Percentiles rank a stretch among this genome's conserved stretches.
phyloP scores from a whole-genome alignment of 371 early-diverging fungal genomes.

The Apophysomyces trapeziformis region DNA sequence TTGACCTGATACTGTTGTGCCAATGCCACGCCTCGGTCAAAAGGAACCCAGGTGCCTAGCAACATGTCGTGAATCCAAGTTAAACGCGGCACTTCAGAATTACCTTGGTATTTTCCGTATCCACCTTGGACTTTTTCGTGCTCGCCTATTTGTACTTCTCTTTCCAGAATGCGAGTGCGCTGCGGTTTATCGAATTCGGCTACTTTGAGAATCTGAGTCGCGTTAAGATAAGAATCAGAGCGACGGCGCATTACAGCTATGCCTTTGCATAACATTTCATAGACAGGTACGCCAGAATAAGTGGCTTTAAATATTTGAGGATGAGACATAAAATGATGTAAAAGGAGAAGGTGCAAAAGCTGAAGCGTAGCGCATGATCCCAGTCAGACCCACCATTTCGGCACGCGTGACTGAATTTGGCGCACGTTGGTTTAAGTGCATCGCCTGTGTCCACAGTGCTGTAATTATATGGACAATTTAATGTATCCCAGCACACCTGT shows the following conservation, averaged over 20 bases:
- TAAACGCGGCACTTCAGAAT: conserved; percentile 27
- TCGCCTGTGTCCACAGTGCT: no score
- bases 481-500: no score
- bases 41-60: conserved; percentile 74
- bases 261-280: conserved; percentile 80
- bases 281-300: conserved; percentile 89
- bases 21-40: conserved; percentile 72
- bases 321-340: conserved; percentile 10
- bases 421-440: no score
- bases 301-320: conserved; percentile 61
- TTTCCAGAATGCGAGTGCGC: conserved; percentile 88
- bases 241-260: conserved; percentile 90
- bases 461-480: no score
- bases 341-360: conserved; percentile 7
- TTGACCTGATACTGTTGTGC: conserved; percentile 53
- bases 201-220: conserved; percentile 93
- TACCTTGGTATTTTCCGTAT: conserved; percentile 95
- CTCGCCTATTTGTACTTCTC: conserved; percentile 74
- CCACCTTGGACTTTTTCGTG: conserved; percentile 96
- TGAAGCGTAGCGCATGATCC: conserved; percentile 10
- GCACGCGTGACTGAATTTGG: no score
- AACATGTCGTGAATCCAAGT: background rate
- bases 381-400: background rate
- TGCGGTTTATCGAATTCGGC: conserved; percentile 88
- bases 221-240: conserved; percentile 86